phyloP scores from a whole-genome alignment of 2,329 filamentous ascomycete genomes.

The Orbilia javanica region DNA sequence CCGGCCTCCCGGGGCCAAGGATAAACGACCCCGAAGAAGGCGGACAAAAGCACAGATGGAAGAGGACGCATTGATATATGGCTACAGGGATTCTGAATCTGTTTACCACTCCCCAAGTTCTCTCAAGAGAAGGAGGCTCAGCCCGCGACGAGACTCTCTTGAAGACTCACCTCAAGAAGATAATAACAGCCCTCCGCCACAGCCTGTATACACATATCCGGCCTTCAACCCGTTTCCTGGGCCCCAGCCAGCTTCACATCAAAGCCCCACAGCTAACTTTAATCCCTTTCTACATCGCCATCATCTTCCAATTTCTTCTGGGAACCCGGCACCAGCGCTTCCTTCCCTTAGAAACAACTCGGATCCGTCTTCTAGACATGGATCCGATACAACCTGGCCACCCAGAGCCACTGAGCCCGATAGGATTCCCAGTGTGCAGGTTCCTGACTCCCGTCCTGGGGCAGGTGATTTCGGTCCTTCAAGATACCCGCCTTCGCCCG shows the following conservation, averaged over 20 bases:
- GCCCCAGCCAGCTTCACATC: slow-evolving; percentile 22
- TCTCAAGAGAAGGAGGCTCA: slow-evolving; percentile 50
- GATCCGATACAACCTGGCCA: slow-evolving; percentile 41
- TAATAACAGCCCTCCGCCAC: slow-evolving; percentile 49
- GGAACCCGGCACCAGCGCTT: slow-evolving; percentile 26
- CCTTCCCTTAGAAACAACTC: slow-evolving; percentile 38
- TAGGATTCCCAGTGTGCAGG: slow-evolving; percentile 39
- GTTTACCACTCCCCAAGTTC: slow-evolving; percentile 56
- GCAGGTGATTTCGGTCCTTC: slow-evolving; percentile 53
- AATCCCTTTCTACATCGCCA: slow-evolving; percentile 56
- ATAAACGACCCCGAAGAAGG: slow-evolving; percentile 54
- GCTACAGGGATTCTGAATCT: slow-evolving; percentile 54
- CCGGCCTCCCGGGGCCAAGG: slow-evolving; percentile 54
- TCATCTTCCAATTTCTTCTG: slow-evolving; percentile 45
- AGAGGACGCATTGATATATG: slow-evolving; percentile 56
- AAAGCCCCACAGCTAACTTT: slow-evolving; percentile 47
- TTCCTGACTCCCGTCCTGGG: slow-evolving; percentile 54
- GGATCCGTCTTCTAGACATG: slow-evolving; percentile 21
- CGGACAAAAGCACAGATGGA: slow-evolving; percentile 58
- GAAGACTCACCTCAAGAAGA: slow-evolving; percentile 51
- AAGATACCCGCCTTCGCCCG: slow-evolving; percentile 53
- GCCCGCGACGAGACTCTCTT: slow-evolving; percentile 45
- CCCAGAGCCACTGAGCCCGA: slow-evolving; percentile 35
- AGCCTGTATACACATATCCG: slow-evolving; percentile 50
- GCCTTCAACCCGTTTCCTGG: slow-evolving; percentile 46